Conservation (phyloP, 1,284 basidiomycete species). For the Ustilago lituana region DNA sequence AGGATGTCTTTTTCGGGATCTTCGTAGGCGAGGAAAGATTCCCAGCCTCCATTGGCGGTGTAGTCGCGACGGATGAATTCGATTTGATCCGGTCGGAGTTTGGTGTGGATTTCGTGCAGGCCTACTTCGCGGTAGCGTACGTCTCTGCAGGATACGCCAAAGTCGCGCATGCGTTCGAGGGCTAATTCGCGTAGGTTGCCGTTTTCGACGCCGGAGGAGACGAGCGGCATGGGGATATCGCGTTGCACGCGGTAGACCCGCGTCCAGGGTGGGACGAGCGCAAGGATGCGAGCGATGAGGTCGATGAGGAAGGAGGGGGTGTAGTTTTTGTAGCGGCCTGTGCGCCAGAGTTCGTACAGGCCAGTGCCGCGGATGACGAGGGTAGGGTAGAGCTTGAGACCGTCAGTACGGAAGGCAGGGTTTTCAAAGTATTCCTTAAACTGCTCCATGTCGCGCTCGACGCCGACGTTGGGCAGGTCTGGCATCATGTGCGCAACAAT, state of each 20-base stretch:
- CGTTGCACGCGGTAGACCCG: constrained; percentile 87
- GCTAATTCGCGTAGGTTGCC: constrained; percentile 97
- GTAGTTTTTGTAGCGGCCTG: constrained; percentile 97
- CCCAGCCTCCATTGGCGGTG: constrained; percentile 93
- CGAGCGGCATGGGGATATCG: constrained; percentile 64
- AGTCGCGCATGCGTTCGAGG: constrained; percentile 97
- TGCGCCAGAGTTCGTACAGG: constrained; percentile 94
- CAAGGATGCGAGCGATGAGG: constrained; percentile 93
- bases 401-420: constrained; percentile 94
- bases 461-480: constrained; percentile 89
- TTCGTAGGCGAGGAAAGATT: constrained; percentile 98
- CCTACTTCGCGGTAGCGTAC: constrained; percentile 98
- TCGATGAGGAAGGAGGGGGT: constrained; percentile 98
- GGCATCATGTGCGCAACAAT: constrained; percentile 73
- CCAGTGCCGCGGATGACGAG: constrained; percentile 98
- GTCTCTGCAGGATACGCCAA: constrained; percentile 96
- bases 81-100: constrained; percentile 92
- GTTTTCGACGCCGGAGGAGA: constrained; percentile 95
- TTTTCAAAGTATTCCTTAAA: constrained; percentile 99
- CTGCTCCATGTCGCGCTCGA: constrained; percentile 96
- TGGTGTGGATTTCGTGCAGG: constrained; percentile 97
- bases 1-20: constrained; percentile 97
- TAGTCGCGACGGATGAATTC: constrained; percentile 98
- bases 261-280: constrained; percentile 98
- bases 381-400: constrained; percentile 97